Percentiles rank a stretch among this genome's conserved stretches.
Evolutionary conservation across 495 filamentous ascomycete genomes (phyloP).

Genomic region (Xylaria flabelliformis): DNA sequence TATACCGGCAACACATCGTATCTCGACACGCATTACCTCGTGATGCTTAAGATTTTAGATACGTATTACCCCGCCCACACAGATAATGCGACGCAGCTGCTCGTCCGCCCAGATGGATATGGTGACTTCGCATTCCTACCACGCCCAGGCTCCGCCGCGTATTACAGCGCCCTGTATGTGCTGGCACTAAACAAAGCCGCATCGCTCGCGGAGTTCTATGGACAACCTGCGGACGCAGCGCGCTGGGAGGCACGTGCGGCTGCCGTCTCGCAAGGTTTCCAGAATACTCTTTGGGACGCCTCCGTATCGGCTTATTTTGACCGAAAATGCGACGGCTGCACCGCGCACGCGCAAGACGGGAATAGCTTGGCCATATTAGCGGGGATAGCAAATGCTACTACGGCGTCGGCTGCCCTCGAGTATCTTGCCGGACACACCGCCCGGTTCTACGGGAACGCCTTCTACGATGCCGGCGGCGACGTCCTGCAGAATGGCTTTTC

Average conservation of each 20-base stretch:
- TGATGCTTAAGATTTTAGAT: slow-evolving; percentile 49
- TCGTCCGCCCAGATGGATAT: slow-evolving; percentile 48
- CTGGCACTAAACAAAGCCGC: slow-evolving; percentile 51
- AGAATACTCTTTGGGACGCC: slow-evolving; percentile 43
- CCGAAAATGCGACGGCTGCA: slow-evolving; percentile 37
- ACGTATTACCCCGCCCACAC: slow-evolving; percentile 46
- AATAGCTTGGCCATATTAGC: slow-evolving; percentile 52
- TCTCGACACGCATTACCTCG: slow-evolving; percentile 41
- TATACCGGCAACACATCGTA: slow-evolving; percentile 51
- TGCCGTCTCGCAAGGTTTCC: slow-evolving; percentile 40
- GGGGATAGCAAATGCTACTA: slow-evolving; percentile 41
- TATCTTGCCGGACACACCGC: slow-evolving; percentile 44
- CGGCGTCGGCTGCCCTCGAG: slow-evolving; percentile 39
- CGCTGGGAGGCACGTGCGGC: slow-evolving; percentile 47
- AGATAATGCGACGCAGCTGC: slow-evolving; percentile 41
- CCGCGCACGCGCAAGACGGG: slow-evolving; percentile 55
- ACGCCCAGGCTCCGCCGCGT: slow-evolving; percentile 53
- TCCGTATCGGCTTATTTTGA: slow-evolving; percentile 51
- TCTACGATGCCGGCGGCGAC: slow-evolving; percentile 52
- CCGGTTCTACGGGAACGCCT: slow-evolving; percentile 52
- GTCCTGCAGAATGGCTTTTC: slow-evolving; percentile 40
- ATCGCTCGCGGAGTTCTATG: slow-evolving; percentile 43
- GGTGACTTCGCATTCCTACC: slow-evolving; percentile 57
- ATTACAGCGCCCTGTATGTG: slow-evolving; percentile 57
- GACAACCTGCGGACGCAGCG: slow-evolving; percentile 35